Conservation (phyloP, 495 filamentous ascomycete genomes). For the Apodospora peruviana region DNA sequence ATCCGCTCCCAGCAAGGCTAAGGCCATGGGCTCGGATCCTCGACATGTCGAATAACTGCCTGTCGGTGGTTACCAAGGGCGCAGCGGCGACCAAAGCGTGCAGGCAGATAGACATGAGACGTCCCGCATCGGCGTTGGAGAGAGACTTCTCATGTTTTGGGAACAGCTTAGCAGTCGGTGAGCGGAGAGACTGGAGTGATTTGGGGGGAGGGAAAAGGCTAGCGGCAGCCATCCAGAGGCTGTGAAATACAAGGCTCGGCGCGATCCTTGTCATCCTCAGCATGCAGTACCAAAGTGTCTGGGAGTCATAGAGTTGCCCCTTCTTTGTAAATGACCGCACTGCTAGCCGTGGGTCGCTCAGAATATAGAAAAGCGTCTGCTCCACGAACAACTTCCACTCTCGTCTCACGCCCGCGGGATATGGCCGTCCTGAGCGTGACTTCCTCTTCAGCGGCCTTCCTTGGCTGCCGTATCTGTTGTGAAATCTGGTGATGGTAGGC, state of each 20-base stretch:
- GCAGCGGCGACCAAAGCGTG: conserved; percentile 48
- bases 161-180: conserved; percentile 35
- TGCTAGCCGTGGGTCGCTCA: conserved; percentile 60
- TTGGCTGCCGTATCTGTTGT: conserved; percentile 17
- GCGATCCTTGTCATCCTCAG: conserved; percentile 43
- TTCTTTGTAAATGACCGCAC: conserved; percentile 58
- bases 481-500: conserved; percentile 21
- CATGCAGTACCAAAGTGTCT: conserved; percentile 49
- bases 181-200: conserved; percentile 41
- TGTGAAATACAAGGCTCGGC: conserved; percentile 61
- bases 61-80: conserved; percentile 39
- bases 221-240: conserved; percentile 68
- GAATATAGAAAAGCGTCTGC: conserved; percentile 67
- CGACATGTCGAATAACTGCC: conserved; percentile 45
- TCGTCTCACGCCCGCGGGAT: conserved; percentile 23
- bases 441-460: conserved; percentile 34
- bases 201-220: conserved; percentile 61
- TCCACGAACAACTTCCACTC: conserved; percentile 58
- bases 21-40: conserved; percentile 44
- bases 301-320: conserved; percentile 42
- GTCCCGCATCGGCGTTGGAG: conserved; percentile 41
- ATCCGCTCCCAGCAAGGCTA: conserved; percentile 28
- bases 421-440: conserved; percentile 12
- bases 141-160: conserved; percentile 28
- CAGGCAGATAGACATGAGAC: conserved; percentile 46